Base-by-base conservation (phyloP, 192 early-diverging fungal genomes). In the Globomyces pollinis-pini region DNA sequence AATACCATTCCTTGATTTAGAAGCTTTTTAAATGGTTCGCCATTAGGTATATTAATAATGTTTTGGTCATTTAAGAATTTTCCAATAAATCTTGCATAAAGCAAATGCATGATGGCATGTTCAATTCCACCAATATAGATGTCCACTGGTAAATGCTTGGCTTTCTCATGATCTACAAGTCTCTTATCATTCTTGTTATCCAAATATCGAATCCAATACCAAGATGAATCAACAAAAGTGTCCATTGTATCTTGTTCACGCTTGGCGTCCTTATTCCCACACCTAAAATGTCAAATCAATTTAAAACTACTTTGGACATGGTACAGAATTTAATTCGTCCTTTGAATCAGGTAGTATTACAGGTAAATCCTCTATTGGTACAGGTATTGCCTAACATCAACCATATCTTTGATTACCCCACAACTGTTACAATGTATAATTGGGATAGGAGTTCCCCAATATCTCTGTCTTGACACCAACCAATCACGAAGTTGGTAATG, bases 381-480 rank as follows among this genome's bases (percentile, higher is more conserved):
- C 28, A 68, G 94, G 91, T 0, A 98, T 89, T 3, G 76, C 61
- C 74, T 85, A 18, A 32, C 30, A 41, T 39, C 28, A 24, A 59
- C 30, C 57, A 9, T 47, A 55, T n/a, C n/a, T n/a, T n/a, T n/a
- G n/a, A n/a, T 55, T 63, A 76, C 77, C 8, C 91, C 86, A 60
- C 94, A 97, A 8, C 55, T 62, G 0, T 61, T 20, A 63, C 94
- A 98, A 61, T 98, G 91, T 28, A 98, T 79, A 21, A 98, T 84
- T 2, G 95, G 95, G 15, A 98, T 91, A 13, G 95, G 95, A 16
- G 94, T 89, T 8, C 95, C 95, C 95, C 95, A 98, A 58, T 89
- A 90, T 23, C 95, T 78, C 69, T 98, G 93, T 26, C 95, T 79
- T 3, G 95, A 98, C 8, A 98, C 63, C 1, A 96, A 77, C 95